These are phyloP conservation scores for Russula vinacea DNA, from an alignment of 768 basidiomycete species.

Conservation along the genomic window DNA sequence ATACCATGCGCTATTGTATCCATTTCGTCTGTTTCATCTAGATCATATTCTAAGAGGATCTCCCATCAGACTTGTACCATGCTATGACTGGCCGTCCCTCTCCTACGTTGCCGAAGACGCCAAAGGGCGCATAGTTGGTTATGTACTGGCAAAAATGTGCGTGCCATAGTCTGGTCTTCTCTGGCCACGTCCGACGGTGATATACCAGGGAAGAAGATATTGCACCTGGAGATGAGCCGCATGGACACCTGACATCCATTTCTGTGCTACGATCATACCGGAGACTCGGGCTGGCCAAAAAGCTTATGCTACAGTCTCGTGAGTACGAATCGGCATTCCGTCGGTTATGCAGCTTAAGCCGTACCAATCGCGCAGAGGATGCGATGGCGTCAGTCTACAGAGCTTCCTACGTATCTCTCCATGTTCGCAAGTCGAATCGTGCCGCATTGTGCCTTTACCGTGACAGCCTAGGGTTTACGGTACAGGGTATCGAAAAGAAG, in stretches of 20 bases:
- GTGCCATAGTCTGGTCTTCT: constrained; percentile 30
- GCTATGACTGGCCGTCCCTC: constrained; percentile 85
- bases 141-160: constrained; percentile 94
- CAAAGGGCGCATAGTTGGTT: constrained; percentile 87
- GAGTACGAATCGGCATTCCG: constrained; percentile 36
- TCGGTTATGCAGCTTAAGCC: neutral
- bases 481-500: constrained; percentile 79
- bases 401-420: constrained; percentile 80
- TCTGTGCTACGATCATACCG: constrained; percentile 89
- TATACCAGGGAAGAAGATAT: constrained; percentile 58
- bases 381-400: constrained; percentile 89
- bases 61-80: constrained; percentile 7
- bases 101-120: constrained; percentile 91
- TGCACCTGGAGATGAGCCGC: constrained; percentile 57
- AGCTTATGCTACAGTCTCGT: constrained; percentile 93
- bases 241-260: constrained; percentile 96
- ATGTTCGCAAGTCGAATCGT: constrained; percentile 93
- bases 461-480: constrained; percentile 86
- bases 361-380: constrained; percentile 54
- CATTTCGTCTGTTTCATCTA: constrained; percentile 21
- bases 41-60: neutral
- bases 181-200: neutral
- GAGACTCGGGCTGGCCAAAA: constrained; percentile 89
- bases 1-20: constrained; percentile 76
- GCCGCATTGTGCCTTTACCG: constrained; percentile 86